Evolutionary conservation across 2,329 filamentous ascomycete genomes (phyloP), one percentile per base, ranked within the genome.

Genomic region (Zasmidium citrigriseum): DNA sequence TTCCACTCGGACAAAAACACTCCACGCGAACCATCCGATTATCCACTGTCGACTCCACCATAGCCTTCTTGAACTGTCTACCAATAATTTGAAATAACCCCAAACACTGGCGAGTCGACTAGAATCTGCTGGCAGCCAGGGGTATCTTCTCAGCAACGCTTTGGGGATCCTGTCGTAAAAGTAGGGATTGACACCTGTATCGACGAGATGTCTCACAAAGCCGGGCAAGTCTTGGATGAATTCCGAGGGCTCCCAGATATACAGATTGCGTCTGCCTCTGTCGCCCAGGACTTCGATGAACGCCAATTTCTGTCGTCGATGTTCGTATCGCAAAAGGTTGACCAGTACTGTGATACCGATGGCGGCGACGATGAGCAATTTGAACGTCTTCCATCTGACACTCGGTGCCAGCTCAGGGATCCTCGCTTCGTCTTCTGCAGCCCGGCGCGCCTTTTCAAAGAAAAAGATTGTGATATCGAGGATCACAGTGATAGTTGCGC

Each of bases 21-120:
- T 38, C 61, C 57, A 65, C 12, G 54, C 54, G 18, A 60, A 12
- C 27, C 57, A 66, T 12, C 62, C 59, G 52, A 61, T 60, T 7
- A 53, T 27, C 62, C 60, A 66, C 52, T 63, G 62, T 59, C 62
- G 54, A 10, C 59, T 61, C 62, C 64, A 66, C 51, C 53, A 64
- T 44, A 25, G 53, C 20, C 57, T 48, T 23, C 55, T 45, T 21
- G 21, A 20, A 24, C 46, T 51, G 3, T 57, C 52, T 4, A 64
- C 48, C 20, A 61, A 20, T 25, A 58, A 53, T 52, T 57, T 57
- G 50, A 63, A 63, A 24, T 56, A 62, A 21, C 61, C 62, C 58
- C 56, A 64, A 2, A 62, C 34, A 25, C 59, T 57, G 3, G 50
- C 53, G 21, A 49, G 45, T 7, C 47, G 22, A 12, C 46, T 60